These are phyloP conservation scores for Apiotrichum akiyoshidainum DNA, from an alignment of 1,284 basidiomycete genomes.

Conservation along the genomic window DNA sequence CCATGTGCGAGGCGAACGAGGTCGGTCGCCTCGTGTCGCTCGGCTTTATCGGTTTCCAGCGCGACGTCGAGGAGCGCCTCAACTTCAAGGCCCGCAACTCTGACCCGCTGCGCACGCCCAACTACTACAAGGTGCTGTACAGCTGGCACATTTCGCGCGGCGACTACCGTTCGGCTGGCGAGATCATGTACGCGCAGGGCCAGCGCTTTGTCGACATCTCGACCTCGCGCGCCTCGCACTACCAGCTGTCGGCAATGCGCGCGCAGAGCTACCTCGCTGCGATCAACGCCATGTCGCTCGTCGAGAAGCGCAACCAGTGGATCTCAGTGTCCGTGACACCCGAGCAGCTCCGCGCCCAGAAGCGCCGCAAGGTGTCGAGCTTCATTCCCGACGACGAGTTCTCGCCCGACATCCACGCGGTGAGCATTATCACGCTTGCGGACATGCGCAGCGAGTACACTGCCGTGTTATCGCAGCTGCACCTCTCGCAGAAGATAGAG, in stretches of 20 bases:
- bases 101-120: slow-evolving; percentile 78
- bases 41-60: slow-evolving; percentile 79
- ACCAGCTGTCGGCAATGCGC: slow-evolving; percentile 67
- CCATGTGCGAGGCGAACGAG: slow-evolving; percentile 88
- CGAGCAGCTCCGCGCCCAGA: slow-evolving; percentile 51
- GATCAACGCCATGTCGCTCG: slow-evolving; percentile 81
- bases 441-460: slow-evolving; percentile 85
- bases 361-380: slow-evolving; percentile 67
- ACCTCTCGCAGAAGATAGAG: slow-evolving; percentile 64
- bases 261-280: slow-evolving; percentile 76
- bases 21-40: slow-evolving; percentile 75
- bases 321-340: slow-evolving; percentile 57
- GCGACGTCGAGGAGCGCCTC: slow-evolving; percentile 83
- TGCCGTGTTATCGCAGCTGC: slow-evolving; percentile 72
- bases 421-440: slow-evolving; percentile 72
- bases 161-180: slow-evolving; percentile 81
- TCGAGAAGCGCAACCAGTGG: slow-evolving; percentile 81
- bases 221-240: slow-evolving; percentile 47
- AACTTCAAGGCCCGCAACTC: slow-evolving; percentile 93
- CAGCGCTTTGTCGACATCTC: slow-evolving; percentile 64
- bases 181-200: slow-evolving; percentile 91
- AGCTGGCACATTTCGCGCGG: slow-evolving; percentile 84
- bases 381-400: slow-evolving; percentile 75
- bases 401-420: slow-evolving; percentile 57
- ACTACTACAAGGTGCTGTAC: slow-evolving; percentile 91